Percentiles rank a stretch among this genome's conserved stretches.
Evolutionary conservation across 768 basidiomycete species (phyloP).

Genomic region (Naematelia aurantialba): DNA sequence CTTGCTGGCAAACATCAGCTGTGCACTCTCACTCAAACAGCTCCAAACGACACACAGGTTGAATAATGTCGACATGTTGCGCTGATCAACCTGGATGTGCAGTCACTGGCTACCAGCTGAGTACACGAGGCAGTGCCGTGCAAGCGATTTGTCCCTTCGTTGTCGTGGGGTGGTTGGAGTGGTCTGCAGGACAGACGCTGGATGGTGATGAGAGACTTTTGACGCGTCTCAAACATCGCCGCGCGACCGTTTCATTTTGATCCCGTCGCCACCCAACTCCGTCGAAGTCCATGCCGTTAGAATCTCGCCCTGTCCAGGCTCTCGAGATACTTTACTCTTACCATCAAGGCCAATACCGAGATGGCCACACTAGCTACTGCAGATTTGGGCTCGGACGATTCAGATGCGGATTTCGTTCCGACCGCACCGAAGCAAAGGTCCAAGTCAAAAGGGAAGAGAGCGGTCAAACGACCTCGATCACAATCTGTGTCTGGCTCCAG

Average conservation of each 20-base stretch:
- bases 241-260: neutral
- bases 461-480: slow-evolving; percentile 4
- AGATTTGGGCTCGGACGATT: slow-evolving; percentile 21
- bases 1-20: slow-evolving; percentile 23
- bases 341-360: too few species aligned
- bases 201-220: too few species aligned
- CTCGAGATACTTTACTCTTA: neutral
- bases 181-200: too few species aligned
- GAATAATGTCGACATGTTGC: slow-evolving; percentile 48
- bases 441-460: slow-evolving; percentile 13
- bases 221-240: neutral
- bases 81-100: too few species aligned
- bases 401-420: slow-evolving; percentile 37
- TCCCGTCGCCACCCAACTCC: neutral
- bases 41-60: slow-evolving; percentile 37
- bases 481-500: slow-evolving; percentile 1
- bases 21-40: neutral
- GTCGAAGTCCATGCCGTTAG: too few species aligned
- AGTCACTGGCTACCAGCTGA: too few species aligned
- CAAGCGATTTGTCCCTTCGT: too few species aligned
- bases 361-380: slow-evolving; percentile 39
- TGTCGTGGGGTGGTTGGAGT: too few species aligned
- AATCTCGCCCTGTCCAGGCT: neutral
- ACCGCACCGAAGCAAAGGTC: slow-evolving; percentile 10
- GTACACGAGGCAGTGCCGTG: too few species aligned